Conservation (phyloP, 495 filamentous ascomycete species). For the Jackrogersella multiformis region DNA sequence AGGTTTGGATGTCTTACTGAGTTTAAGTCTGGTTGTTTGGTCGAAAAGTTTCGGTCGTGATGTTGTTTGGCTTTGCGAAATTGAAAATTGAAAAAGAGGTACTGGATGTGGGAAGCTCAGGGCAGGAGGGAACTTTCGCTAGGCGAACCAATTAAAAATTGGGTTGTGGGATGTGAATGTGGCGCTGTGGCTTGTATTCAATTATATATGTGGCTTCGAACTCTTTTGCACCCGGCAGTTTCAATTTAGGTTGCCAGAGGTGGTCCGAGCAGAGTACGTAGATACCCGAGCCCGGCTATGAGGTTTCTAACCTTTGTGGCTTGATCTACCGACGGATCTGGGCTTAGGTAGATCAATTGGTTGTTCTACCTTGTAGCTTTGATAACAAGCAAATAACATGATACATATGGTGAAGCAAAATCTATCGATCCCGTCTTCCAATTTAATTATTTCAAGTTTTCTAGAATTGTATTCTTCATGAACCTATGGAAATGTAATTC, state of each 20-base stretch:
- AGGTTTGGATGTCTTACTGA: conserved; percentile 39
- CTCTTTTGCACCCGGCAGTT: no score
- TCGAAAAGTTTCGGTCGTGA: conserved; percentile 42
- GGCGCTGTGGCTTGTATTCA: not conserved
- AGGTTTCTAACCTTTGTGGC: not conserved
- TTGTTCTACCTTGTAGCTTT: no score
- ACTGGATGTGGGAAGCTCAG: conserved; percentile 47
- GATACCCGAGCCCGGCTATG: no score
- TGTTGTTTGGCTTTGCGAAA: conserved; percentile 47
- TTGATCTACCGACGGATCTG: not conserved
- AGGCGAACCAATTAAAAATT: conserved; percentile 47
- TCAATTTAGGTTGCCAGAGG: no score
- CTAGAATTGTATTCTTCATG: no score
- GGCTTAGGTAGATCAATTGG: no score
- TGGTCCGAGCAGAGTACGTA: not conserved
- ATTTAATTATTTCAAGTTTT: no score
- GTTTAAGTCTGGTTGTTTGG: conserved; percentile 41
- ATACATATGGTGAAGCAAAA: not conserved
- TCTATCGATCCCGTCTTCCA: no score
- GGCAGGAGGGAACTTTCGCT: conserved; percentile 43
- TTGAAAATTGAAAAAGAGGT: conserved; percentile 43
- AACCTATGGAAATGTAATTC: conserved; percentile 3
- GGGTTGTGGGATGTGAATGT: conserved; percentile 27
- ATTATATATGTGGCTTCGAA: not conserved
- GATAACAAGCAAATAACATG: no score